Percentiles rank a stretch among this genome's conserved stretches.
phyloP scores from a whole-genome alignment of 306 rosid species.

The Fragaria nilgerrensis region DNA sequence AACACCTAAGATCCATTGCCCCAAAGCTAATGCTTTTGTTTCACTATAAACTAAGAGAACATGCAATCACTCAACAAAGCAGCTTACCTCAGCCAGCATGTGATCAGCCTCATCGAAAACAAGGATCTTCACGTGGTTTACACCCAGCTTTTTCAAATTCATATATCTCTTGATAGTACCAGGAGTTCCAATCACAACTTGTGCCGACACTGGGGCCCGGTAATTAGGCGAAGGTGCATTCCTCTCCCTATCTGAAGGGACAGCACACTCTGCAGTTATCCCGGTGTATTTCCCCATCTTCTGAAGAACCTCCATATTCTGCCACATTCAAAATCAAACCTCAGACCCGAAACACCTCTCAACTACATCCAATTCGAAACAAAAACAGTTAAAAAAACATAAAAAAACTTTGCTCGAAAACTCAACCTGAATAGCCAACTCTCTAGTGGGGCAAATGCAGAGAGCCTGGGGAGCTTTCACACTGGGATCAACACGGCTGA shows the following conservation, averaged over 20 bases:
- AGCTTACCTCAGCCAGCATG: constrained; percentile 66
- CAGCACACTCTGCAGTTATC: constrained; percentile 69
- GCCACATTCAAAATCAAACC: constrained; percentile 22
- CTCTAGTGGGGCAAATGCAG: constrained; percentile 90
- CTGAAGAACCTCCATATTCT: constrained; percentile 80
- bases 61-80: neutral
- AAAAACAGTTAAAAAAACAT: neutral
- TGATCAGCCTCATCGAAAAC: constrained; percentile 98
- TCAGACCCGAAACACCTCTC: neutral
- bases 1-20: neutral
- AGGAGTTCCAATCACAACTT: constrained; percentile 89
- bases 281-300: constrained; percentile 83
- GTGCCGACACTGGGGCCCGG: constrained; percentile 61
- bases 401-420: neutral
- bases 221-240: constrained; percentile 33
- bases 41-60: neutral
- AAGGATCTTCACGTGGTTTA: constrained; percentile 53
- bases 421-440: constrained; percentile 77
- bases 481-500: constrained; percentile 77
- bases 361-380: neutral
- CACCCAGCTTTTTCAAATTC: constrained; percentile 49
- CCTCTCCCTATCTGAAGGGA: constrained; percentile 63
- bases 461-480: constrained; percentile 78
- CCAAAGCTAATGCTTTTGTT: neutral
- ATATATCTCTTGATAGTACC: constrained; percentile 82